Base-by-base conservation (phyloP, 2,329 filamentous ascomycete species). In the Aureobasidium leucospermi region DNA sequence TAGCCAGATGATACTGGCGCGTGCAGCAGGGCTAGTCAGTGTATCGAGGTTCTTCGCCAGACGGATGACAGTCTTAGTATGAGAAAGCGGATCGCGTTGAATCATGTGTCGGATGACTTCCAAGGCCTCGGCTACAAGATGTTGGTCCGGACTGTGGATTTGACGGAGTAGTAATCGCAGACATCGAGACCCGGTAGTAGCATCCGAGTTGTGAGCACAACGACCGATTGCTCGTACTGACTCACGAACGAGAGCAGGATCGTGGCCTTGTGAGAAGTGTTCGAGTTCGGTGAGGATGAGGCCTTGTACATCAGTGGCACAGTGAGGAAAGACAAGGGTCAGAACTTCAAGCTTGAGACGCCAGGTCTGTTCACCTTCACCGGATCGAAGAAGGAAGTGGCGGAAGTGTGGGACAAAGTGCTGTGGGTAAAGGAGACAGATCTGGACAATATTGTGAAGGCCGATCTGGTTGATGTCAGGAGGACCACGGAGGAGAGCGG, bases 101-200 rank as follows among this genome's bases (percentile, higher is more conserved):
- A 99, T 97, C 53, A 99, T 79, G 72, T 97, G 93, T 2, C 94
- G 85, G 62, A 99, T 94, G 2, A 97, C 94, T 3, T 95, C 96
- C 61, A 99, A 78, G 1, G 91, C 93, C 71, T 97, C 94, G 0
- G 92, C 93, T 0, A 95, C 93, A 23, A 97, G 79, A 28, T 86
- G 90, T 2, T 91, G 88, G 67, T 97, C 92, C 10, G 92, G 78
- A 67, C 89, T 94, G 11, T 90, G 90, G 53, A 97, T 91, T 68
- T 97, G 93, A 47, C 87, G 84, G 13, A 99, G 79, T 0, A 99
- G 80, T 7, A 99, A 80, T 29, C 85, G 85, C 63, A 99, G 78
- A 71, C 94, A 99, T 61, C 92, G 81, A 0, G 85, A 81, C 0
- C 90, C 87, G 9, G 89, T 89, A 15, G 77, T 76, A 0, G 80